phyloP scores from a whole-genome alignment of 352 stramenopile genomes.

The Phytophthora pini region DNA sequence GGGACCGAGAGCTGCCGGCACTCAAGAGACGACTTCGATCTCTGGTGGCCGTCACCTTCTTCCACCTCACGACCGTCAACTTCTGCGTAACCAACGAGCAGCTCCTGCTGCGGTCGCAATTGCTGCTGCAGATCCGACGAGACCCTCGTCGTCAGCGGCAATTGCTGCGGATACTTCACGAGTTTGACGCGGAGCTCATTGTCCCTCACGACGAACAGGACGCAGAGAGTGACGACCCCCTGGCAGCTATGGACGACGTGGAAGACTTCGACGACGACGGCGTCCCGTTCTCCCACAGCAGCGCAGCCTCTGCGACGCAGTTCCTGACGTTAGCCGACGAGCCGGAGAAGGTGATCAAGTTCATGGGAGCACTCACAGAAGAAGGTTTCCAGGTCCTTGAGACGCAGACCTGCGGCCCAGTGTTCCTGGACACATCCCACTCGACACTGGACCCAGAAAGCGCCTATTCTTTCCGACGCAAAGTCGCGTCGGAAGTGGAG shows the following conservation, averaged over 20 bases:
- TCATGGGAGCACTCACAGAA: slow-evolving; percentile 44
- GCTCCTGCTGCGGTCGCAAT: slow-evolving; percentile 66
- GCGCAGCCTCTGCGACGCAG: slow-evolving; percentile 23
- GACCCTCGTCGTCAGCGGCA: slow-evolving; percentile 26
- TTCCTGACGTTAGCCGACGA: slow-evolving; percentile 70
- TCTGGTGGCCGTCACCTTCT: slow-evolving; percentile 79
- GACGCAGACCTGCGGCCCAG: slow-evolving; percentile 58
- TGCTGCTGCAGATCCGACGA: slow-evolving; percentile 53
- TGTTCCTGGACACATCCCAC: slow-evolving; percentile 73
- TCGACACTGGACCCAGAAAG: slow-evolving; percentile 69
- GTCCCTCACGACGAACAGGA: slow-evolving; percentile 36
- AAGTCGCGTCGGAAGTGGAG: slow-evolving; percentile 61
- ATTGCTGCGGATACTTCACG: slow-evolving; percentile 44
- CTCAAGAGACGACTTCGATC: slow-evolving; percentile 66
- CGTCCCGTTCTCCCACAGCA: slow-evolving; percentile 23
- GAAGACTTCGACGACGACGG: slow-evolving; percentile 46
- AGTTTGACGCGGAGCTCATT: slow-evolving; percentile 42
- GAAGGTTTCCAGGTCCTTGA: slow-evolving; percentile 54
- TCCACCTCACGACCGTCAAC: slow-evolving; percentile 74
- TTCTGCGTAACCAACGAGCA: slow-evolving; percentile 73
- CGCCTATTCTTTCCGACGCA: slow-evolving; percentile 56
- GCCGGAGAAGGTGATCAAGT: slow-evolving; percentile 47
- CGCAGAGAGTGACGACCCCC: slow-evolving; percentile 28
- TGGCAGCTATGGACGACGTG: slow-evolving; percentile 42
- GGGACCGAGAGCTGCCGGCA: slow-evolving; percentile 51